Conservation (phyloP, 768 basidiomycete species). For the Candolleomyces aberdarensis region DNA sequence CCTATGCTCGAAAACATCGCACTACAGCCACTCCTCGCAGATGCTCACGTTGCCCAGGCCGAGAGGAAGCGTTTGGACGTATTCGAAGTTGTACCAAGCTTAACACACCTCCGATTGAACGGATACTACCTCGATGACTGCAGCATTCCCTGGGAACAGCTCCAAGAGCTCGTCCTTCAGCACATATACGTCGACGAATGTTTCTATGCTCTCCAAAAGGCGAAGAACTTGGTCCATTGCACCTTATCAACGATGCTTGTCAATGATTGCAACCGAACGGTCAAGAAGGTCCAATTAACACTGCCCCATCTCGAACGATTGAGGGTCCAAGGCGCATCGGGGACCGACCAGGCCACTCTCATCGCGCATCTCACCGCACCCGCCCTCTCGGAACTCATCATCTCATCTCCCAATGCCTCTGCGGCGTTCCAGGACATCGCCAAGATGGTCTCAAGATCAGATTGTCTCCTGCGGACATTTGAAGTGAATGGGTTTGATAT, state of each 20-base stretch:
- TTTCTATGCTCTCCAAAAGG: constrained; percentile 11
- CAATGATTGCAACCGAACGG: constrained; percentile 11
- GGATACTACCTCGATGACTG: constrained; percentile 20
- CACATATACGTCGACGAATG: constrained; percentile 20
- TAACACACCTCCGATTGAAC: constrained; percentile 15
- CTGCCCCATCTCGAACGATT: background rate
- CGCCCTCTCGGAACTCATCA: background rate
- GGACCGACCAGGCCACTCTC: background rate
- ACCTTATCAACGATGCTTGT: constrained; percentile 14
- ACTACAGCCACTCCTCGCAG: constrained; percentile 15
- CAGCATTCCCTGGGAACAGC: constrained; percentile 13
- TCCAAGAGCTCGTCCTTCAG: constrained; percentile 12
- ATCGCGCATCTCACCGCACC: background rate
- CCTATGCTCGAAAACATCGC: constrained; percentile 11
- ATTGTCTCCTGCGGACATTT: background rate
- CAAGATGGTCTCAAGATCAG: background rate
- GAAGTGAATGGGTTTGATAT: background rate
- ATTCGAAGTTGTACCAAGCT: constrained; percentile 11
- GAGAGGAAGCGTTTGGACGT: constrained; percentile 13
- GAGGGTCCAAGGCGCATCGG: background rate
- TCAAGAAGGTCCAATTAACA: background rate
- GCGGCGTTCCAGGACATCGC: background rate
- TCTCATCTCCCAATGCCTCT: background rate
- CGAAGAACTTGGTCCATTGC: constrained; percentile 10
- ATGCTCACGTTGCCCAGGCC: constrained; percentile 10